Evolutionary conservation across 306 rosid species (phyloP), one percentile per base, ranked within the genome.

Genomic region (Clitoria ternatea): DNA sequence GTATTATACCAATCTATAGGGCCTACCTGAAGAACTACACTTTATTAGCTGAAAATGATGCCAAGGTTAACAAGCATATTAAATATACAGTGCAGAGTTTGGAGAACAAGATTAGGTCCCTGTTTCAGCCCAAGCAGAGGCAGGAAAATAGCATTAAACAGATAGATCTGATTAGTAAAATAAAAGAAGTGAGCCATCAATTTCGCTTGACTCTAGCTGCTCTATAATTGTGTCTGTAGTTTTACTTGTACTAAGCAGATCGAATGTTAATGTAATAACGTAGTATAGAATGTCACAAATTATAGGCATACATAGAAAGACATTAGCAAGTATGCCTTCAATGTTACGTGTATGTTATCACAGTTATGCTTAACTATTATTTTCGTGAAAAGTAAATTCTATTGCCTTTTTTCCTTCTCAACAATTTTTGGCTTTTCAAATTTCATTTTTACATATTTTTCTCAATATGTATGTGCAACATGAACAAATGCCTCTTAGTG

Each of bases 1-100:
- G 85, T 10, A 79, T 90, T 52, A 79, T 90, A 29, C 92, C 97
- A 7, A 75, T 70, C 61, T 93, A 93, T 10, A 77, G 61, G 63
- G 81, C 79, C 53, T 86, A 80, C 42, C 11, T 87, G 83, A 77
- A 76, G 69, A 79, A 72, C 56, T 87, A 82, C 17, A 72, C 43
- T 22, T 82, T 73, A 83, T 77, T 75, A 74, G 67, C 63, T 53
- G 87, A 89, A 76, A 79, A 80, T 27, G 92, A 88, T 78, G 82
- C 60, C 12, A 59, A 68, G 50, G 91, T 69, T 29, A 71, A 82
- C 3, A 88, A 85, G 45, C 61, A 81, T 37, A 70, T 80, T 47
- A 87, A 90, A 50, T 80, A 86, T 61, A 80, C 86, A 5, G 72
- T 66, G 8, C 68, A 84, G 63, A 57, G 77, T 64, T 74, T 90